Conservation (phyloP, 1,284 basidiomycete genomes). For the Ustilago nuda region DNA sequence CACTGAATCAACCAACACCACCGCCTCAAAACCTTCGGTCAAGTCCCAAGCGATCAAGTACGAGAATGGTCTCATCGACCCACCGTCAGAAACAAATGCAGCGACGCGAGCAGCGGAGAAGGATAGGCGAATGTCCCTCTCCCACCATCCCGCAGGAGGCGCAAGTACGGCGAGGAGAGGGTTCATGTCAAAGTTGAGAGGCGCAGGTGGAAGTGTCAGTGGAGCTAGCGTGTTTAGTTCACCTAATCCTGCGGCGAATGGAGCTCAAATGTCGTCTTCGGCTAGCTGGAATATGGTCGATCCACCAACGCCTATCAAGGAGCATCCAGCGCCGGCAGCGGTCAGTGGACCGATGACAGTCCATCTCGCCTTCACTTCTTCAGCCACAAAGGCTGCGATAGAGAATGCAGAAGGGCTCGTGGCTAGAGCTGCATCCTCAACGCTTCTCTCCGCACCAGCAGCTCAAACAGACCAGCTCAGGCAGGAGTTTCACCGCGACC, state of each 20-base stretch:
- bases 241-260: constrained; percentile 1
- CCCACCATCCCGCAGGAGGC: neutral
- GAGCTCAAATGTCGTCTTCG: constrained; percentile 22
- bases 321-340: neutral
- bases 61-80: constrained; percentile 11
- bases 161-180: constrained; percentile 22
- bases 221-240: constrained; percentile 17
- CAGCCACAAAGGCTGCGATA: constrained; percentile 12
- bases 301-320: constrained; percentile 21
- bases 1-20: constrained; percentile 29
- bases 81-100: constrained; percentile 4
- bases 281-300: constrained; percentile 41
- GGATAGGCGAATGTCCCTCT: constrained; percentile 35
- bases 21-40: constrained; percentile 9
- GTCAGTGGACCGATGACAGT: neutral
- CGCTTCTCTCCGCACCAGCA: neutral
- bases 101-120: constrained; percentile 6
- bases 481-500: constrained; percentile 17
- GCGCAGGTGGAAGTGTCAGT: constrained; percentile 20
- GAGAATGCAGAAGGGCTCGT: constrained; percentile 14
- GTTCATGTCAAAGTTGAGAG: constrained; percentile 42
- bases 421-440: constrained; percentile 6
- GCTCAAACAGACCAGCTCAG: neutral
- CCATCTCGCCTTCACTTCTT: constrained; percentile 20
- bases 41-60: constrained; percentile 30